phyloP scores from a whole-genome alignment of 441 rosid genomes.

The Gossypium davidsonii region DNA sequence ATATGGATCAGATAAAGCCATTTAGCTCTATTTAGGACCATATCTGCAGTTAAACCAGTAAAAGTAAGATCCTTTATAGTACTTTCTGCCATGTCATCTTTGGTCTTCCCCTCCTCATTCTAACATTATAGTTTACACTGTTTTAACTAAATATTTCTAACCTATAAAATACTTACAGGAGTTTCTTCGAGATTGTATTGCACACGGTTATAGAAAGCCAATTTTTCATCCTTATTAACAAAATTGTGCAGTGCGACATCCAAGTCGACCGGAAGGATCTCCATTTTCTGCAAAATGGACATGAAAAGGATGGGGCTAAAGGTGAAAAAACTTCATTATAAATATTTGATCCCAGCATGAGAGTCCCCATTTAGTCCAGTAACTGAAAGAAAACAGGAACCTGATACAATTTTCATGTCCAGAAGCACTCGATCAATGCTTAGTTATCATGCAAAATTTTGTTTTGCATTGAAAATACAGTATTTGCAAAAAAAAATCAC shows the following conservation, averaged over 20 bases:
- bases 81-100: neutral
- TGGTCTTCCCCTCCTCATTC: neutral
- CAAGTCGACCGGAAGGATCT: constrained; percentile 94
- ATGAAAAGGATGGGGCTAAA: neutral
- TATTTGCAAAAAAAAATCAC: neutral
- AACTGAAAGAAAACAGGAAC: neutral
- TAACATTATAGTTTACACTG: neutral
- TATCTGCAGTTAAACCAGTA: neutral
- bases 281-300: constrained; percentile 80
- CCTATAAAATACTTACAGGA: constrained; percentile 51
- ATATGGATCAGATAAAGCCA: neutral
- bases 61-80: neutral
- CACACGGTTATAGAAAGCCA: constrained; percentile 77
- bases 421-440: neutral
- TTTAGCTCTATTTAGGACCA: neutral
- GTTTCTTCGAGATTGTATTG: constrained; percentile 89
- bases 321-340: neutral
- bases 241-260: constrained; percentile 80
- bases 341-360: neutral
- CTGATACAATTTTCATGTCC: neutral
- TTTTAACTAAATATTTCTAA: neutral
- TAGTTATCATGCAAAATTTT: neutral
- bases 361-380: constrained; percentile 3
- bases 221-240: constrained; percentile 86
- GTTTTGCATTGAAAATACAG: neutral